Evolutionary conservation across 2,329 filamentous ascomycete genomes (phyloP).

Genomic region (Mycocentrospora acerina): DNA sequence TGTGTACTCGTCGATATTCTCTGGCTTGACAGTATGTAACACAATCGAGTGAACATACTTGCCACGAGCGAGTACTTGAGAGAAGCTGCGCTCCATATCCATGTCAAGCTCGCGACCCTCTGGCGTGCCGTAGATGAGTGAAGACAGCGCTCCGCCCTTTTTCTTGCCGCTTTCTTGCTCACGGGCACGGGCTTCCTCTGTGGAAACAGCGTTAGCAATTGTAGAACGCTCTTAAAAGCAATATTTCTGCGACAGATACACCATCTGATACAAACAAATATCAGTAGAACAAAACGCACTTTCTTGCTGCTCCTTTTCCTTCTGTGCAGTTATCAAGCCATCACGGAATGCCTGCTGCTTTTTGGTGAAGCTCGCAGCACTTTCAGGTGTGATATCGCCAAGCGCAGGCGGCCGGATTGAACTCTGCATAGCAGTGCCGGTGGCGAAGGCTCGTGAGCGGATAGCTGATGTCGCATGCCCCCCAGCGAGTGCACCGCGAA

Average conservation of each 20-base stretch:
- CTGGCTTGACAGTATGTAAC: slow-evolving; percentile 91
- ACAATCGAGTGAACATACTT: slow-evolving; percentile 99
- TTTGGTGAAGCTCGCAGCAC: slow-evolving; percentile 73
- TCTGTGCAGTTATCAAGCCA: slow-evolving; percentile 73
- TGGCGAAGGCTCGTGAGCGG: slow-evolving; percentile 32
- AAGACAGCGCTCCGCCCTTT: slow-evolving; percentile 70
- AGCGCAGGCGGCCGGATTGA: slow-evolving; percentile 63
- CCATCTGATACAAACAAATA: slow-evolving; percentile 45
- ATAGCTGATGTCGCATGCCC: slow-evolving; percentile 10
- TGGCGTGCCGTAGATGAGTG: slow-evolving; percentile 94
- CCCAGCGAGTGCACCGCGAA: slow-evolving; percentile 24
- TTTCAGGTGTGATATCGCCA: slow-evolving; percentile 76
- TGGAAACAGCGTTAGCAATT: slow-evolving; percentile 56
- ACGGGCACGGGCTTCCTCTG: slow-evolving; percentile 58
- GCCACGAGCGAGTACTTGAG: slow-evolving; percentile 87
- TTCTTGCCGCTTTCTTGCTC: slow-evolving; percentile 63
- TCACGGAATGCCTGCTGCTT: slow-evolving; percentile 87
- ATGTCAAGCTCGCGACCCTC: slow-evolving; percentile 92
- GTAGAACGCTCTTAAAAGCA: slow-evolving; percentile 47
- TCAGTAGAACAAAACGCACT: slow-evolving; percentile 62
- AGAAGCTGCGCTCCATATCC: slow-evolving; percentile 95
- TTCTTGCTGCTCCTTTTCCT: slow-evolving; percentile 77
- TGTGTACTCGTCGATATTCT: slow-evolving; percentile 93
- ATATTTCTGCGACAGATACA: slow-evolving; percentile 19
- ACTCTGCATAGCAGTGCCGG: slow-evolving; percentile 24